A percentile compares a stretch with the other conserved stretches of the same genome.
Evolutionary conservation across 306 rosid genomes (phyloP).

Genomic region (Lagenaria siceraria): DNA sequence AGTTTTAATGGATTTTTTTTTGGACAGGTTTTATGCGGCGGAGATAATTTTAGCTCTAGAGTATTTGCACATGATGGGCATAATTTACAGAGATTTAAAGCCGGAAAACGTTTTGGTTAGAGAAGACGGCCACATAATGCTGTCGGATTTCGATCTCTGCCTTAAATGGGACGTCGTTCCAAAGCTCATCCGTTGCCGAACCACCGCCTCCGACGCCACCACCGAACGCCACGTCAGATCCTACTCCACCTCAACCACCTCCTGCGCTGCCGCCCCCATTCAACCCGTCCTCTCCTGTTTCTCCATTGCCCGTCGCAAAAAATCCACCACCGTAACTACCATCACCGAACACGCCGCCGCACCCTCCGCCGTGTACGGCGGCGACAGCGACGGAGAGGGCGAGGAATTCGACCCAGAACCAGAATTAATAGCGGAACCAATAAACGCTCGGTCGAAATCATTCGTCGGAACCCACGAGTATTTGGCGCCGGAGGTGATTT

Average conservation of each 20-base stretch:
- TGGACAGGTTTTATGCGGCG: constrained; percentile 75
- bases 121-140: constrained; percentile 93
- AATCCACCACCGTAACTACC: constrained; percentile 38
- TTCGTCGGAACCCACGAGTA: constrained; percentile 95
- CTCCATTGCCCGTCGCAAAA: constrained; percentile 39
- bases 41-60: constrained; percentile 78
- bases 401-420: constrained; percentile 11
- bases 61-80: constrained; percentile 98
- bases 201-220: constrained; percentile 15
- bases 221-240: background rate
- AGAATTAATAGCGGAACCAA: constrained; percentile 84
- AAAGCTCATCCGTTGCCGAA: constrained; percentile 30
- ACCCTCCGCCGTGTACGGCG: no score
- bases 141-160: constrained; percentile 87
- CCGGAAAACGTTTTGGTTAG: constrained; percentile 91
- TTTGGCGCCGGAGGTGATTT: constrained; percentile 84
- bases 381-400: background rate
- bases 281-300: constrained; percentile 83
- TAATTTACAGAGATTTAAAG: constrained; percentile 88
- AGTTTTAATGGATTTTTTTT: background rate
- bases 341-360: constrained; percentile 38
- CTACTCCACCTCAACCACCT: constrained; percentile 17
- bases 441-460: constrained; percentile 66
- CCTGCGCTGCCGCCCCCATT: constrained; percentile 60
- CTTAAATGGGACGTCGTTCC: constrained; percentile 95